Evolutionary conservation across 2,329 filamentous ascomycete genomes (phyloP).

Genomic region (Calonectria crousiana): DNA sequence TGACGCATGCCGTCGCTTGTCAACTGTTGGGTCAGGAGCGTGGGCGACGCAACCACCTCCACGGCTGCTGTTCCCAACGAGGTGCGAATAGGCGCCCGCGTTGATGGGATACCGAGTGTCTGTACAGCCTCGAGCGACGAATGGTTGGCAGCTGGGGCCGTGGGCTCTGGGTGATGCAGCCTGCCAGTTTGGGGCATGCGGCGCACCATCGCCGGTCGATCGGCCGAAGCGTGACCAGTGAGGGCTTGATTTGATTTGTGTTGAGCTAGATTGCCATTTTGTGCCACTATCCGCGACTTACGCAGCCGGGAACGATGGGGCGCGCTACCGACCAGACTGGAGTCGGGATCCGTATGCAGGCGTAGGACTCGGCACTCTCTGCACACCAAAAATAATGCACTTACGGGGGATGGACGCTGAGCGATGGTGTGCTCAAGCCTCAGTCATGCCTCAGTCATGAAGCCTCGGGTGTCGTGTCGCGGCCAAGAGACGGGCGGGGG

Average conservation of each 20-base stretch:
- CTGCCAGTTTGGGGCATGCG: slow-evolving; percentile 12
- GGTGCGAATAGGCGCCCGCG: background rate
- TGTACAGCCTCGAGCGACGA: slow-evolving; percentile 13
- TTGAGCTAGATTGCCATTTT: background rate
- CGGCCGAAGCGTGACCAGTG: slow-evolving; percentile 23
- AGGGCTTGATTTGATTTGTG: background rate
- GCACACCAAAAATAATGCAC: slow-evolving; percentile 12
- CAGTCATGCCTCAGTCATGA: background rate
- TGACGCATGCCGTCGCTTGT: slow-evolving; percentile 5
- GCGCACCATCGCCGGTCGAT: slow-evolving; percentile 21
- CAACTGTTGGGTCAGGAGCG: slow-evolving; percentile 13
- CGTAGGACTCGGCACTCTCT: background rate
- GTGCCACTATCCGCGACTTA: background rate
- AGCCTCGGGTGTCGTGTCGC: slow-evolving; percentile 19
- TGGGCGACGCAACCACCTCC: slow-evolving; percentile 7
- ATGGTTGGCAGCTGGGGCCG: background rate
- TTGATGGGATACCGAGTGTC: background rate
- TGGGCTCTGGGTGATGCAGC: slow-evolving; percentile 17
- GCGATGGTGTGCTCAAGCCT: slow-evolving; percentile 30
- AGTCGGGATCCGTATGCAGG: background rate
- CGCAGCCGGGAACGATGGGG: background rate
- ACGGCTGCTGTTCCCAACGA: background rate
- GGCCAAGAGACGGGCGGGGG: slow-evolving; percentile 9
- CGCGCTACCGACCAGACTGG: background rate
- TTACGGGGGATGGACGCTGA: background rate